phyloP scores from a whole-genome alignment of 257 asterid species.

The Rubia yunnanensis region DNA sequence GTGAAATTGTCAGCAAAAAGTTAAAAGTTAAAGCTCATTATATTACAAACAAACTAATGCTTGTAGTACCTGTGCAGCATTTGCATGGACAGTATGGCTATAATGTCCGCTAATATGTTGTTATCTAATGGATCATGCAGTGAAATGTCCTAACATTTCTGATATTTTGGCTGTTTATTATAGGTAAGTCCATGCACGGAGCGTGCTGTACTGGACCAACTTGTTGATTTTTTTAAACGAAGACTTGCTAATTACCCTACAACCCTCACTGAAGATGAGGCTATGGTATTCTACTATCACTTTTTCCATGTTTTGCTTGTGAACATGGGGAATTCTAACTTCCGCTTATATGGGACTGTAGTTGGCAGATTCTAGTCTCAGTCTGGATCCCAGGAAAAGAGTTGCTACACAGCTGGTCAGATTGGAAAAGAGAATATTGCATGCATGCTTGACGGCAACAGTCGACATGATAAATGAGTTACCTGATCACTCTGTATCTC shows the following conservation, averaged over 20 bases:
- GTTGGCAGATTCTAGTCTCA: constrained; percentile 59
- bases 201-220: constrained; percentile 90
- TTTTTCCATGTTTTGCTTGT: neutral
- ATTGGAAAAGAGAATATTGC: constrained; percentile 73
- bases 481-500: constrained; percentile 77
- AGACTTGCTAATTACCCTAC: constrained; percentile 83
- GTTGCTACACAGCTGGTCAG: constrained; percentile 90
- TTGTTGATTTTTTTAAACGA: constrained; percentile 54
- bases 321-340: neutral
- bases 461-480: constrained; percentile 65
- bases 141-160: neutral
- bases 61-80: neutral
- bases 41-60: neutral
- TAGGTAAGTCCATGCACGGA: constrained; percentile 94
- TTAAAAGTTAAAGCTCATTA: neutral
- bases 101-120: neutral
- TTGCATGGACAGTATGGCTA: neutral
- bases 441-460: constrained; percentile 67
- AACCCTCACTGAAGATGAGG: constrained; percentile 69
- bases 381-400: constrained; percentile 64
- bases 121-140: neutral
- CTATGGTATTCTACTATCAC: constrained; percentile 42
- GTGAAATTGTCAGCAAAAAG: neutral
- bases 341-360: constrained; percentile 15
- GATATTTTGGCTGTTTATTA: neutral